Base-by-base conservation (phyloP, 1,139 yeast genomes). In the Blastobotrys indianensis region DNA sequence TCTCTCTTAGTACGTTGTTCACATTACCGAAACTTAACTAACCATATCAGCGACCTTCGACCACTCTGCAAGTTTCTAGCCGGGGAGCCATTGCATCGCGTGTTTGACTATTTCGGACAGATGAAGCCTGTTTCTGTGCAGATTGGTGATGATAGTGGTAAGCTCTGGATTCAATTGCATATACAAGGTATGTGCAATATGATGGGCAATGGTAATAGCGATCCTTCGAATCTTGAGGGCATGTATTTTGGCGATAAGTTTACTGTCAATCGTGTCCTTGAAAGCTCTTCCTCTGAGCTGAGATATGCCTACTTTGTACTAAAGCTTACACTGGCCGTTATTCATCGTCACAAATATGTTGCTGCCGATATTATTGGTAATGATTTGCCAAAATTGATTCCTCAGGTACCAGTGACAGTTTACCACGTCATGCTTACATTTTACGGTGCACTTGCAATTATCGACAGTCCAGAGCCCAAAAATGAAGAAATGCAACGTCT, bases 101-200 rank as follows among this genome's bases (percentile, higher is more conserved):
- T 62, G 3, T 54, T 60, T 44, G 58, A 56, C 16, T 52, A 51
- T 31, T 51, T 64, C 36, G 46, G 54, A 17, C 54, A 54, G 16
- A 52, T 59, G 45, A 50, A 53, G 12, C 60, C 61, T 1, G 58
- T 56, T 12, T 55, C 56, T 31, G 45, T 54, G 11, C 60, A 61
- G 25, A 42, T 49, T 31, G 55, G 51, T 17, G 57, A 61, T 41
- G 61, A 57, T 34, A 50, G 56, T 32, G 52, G 56, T 1, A 48
- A 49, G 5, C 54, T 61, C 29, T 63, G 66, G 66, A 62, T 60
- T 38, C 58, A 57, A 36, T 45, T 58, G n/a, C 59, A 61, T 41
- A 48, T 54, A 6, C 61, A 58, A 45, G 59, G 53, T 4, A 38
- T 59, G 43, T 51, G 50, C 39, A 58, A 59, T 42, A 39, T 59